Conservation (phyloP, 345 rosid genomes). For the Adansonia digitata region DNA sequence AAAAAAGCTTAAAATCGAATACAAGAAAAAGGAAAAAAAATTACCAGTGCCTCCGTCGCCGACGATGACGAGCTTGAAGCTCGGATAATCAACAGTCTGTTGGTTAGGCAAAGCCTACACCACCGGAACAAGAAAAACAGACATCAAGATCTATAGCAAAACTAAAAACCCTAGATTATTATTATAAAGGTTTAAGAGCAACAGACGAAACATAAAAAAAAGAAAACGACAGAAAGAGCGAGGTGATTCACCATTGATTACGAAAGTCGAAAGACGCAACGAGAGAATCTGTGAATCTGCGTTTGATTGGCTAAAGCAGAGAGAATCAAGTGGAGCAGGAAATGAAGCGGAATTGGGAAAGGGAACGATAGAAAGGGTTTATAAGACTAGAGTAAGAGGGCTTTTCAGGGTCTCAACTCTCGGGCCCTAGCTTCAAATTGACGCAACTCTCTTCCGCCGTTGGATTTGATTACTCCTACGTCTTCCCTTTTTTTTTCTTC, state of each 20-base stretch:
- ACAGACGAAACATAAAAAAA: background rate
- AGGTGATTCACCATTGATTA: constrained; percentile 12
- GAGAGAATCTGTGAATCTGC: background rate
- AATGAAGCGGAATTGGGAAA: background rate
- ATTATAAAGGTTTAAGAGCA: background rate
- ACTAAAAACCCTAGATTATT: background rate
- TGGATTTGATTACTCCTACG: constrained; percentile 23
- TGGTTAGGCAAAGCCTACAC: constrained; percentile 71
- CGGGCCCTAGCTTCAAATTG: constrained; percentile 28
- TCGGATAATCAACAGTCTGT: constrained; percentile 51
- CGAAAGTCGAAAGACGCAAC: background rate
- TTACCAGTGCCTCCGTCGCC: constrained; percentile 93
- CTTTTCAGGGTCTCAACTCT: constrained; percentile 10
- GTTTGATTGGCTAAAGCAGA: background rate
- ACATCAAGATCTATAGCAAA: background rate
- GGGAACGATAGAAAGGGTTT: constrained; percentile 5
- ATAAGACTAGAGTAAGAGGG: constrained; percentile 4
- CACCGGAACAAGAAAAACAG: background rate
- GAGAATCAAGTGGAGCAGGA: constrained; percentile 2
- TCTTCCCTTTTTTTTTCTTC: too few species aligned
- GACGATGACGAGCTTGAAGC: constrained; percentile 87
- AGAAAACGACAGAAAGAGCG: background rate
- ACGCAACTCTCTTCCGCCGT: constrained; percentile 42
- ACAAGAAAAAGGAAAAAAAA: background rate
- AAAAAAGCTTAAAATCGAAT: background rate